Conservation (phyloP, 2,329 filamentous ascomycete species). For the Pyricularia grisea region DNA sequence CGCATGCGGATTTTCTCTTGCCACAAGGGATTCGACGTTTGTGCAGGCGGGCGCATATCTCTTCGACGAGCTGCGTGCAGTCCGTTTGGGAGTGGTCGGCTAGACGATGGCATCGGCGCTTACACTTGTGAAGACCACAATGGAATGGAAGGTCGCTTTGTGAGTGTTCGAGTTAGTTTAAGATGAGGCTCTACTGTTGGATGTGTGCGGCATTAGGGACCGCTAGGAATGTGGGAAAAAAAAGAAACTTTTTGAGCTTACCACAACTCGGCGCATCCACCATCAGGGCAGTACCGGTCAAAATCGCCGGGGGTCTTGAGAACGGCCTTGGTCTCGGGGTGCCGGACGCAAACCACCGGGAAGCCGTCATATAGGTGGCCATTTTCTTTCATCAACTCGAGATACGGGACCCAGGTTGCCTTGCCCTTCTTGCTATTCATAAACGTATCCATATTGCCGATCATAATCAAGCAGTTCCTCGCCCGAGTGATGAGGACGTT, state of each 20-base stretch:
- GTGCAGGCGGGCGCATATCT: slow-evolving; percentile 44
- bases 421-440: slow-evolving; percentile 47
- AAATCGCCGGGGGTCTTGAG: slow-evolving; percentile 48
- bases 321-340: slow-evolving; percentile 37
- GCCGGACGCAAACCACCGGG: slow-evolving; percentile 49
- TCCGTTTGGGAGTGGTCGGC: slow-evolving; percentile 42
- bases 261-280: slow-evolving; percentile 58
- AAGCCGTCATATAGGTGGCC: slow-evolving; percentile 50
- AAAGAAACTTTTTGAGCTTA: slow-evolving; percentile 23
- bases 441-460: slow-evolving; percentile 63
- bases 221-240: no score
- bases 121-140: slow-evolving; percentile 52
- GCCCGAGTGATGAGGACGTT: slow-evolving; percentile 65
- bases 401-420: slow-evolving; percentile 46
- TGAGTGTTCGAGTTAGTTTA: not conserved
- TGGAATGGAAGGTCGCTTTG: slow-evolving; percentile 36
- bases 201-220: no score
- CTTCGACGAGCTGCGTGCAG: slow-evolving; percentile 26
- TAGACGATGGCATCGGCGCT: slow-evolving; percentile 51
- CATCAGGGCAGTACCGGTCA: slow-evolving; percentile 53
- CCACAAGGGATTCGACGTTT: slow-evolving; percentile 36
- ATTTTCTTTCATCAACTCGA: slow-evolving; percentile 42
- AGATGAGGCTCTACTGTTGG: not conserved
- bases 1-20: slow-evolving; percentile 29
- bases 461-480: slow-evolving; percentile 54